These are phyloP conservation scores for Dactylellina cionopaga DNA, from an alignment of 2,329 filamentous ascomycete species.

Conservation along the genomic window DNA sequence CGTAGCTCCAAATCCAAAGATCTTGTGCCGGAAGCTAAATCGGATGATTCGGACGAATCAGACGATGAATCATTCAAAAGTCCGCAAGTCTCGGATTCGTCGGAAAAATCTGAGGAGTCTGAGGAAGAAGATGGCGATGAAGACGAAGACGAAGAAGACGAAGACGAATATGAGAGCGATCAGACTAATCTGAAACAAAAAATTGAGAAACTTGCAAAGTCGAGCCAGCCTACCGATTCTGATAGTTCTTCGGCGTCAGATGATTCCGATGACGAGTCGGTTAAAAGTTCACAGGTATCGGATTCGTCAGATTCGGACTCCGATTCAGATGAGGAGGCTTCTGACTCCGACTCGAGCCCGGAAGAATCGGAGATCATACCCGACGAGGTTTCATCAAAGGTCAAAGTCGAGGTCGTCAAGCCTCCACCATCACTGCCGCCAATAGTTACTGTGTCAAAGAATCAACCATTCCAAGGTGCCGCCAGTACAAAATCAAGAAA, in stretches of 20 bases:
- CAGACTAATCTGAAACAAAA: not conserved
- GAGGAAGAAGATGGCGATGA: conserved; percentile 4
- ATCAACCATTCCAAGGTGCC: conserved; percentile 23
- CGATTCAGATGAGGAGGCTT: conserved; percentile 2
- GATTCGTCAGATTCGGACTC: conserved; percentile 21
- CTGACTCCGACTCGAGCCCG: conserved; percentile 20
- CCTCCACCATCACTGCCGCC: not conserved
- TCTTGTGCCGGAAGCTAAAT: too few relatives aligned
- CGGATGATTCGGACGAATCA: too few relatives aligned
- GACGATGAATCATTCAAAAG: too few relatives aligned
- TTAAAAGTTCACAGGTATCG: not conserved
- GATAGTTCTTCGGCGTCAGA: conserved; percentile 3
- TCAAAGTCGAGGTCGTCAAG: not conserved
- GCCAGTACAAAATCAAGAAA: conserved; percentile 42
- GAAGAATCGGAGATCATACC: conserved; percentile 21
- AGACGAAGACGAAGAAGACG: conserved; percentile 15
- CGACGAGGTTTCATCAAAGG: conserved; percentile 35
- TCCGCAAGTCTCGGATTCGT: too few relatives aligned
- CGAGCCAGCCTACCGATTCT: not conserved
- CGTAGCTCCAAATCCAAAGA: too few relatives aligned
- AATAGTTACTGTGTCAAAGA: not conserved
- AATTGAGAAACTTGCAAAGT: not conserved
- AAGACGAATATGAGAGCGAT: not conserved
- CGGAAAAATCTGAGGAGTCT: too few relatives aligned
- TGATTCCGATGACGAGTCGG: conserved; percentile 14